Conservation (phyloP, 2,329 filamentous ascomycete species). For the Fusarium papillatum region DNA sequence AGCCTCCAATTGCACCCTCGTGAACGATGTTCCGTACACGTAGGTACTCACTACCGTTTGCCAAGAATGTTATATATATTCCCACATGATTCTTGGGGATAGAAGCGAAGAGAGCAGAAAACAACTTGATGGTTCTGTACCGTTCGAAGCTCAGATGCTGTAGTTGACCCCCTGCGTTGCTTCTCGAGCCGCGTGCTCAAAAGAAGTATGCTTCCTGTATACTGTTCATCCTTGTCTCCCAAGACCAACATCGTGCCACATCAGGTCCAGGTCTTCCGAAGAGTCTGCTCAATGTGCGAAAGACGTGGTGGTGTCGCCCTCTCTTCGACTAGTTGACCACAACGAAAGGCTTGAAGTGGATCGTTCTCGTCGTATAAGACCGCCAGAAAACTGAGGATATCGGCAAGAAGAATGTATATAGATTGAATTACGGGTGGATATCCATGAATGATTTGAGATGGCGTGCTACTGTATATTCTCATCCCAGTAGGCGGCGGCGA, state of each 20-base stretch:
- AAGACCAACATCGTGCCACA: neutral
- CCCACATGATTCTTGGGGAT: neutral
- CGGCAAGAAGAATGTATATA: neutral
- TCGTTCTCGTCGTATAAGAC: neutral
- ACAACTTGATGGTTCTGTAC: accelerated
- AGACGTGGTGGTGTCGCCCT: neutral
- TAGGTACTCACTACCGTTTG: neutral
- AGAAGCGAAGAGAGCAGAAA: neutral
- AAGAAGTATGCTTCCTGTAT: neutral
- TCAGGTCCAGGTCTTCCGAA: accelerated
- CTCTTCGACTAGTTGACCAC: neutral
- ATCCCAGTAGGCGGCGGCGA: neutral
- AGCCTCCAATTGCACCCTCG: neutral
- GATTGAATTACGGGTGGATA: neutral
- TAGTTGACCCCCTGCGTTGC: neutral
- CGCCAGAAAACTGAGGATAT: neutral
- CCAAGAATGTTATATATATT: neutral
- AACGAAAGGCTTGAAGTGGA: neutral
- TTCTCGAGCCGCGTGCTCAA: neutral
- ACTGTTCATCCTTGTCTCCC: neutral
- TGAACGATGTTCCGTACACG: neutral
- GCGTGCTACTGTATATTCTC: neutral
- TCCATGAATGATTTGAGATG: neutral
- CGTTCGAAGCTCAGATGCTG: neutral
- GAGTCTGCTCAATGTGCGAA: neutral